phyloP scores from a whole-genome alignment of 495 filamentous ascomycete genomes.

The Rostrohypoxylon terebratum region DNA sequence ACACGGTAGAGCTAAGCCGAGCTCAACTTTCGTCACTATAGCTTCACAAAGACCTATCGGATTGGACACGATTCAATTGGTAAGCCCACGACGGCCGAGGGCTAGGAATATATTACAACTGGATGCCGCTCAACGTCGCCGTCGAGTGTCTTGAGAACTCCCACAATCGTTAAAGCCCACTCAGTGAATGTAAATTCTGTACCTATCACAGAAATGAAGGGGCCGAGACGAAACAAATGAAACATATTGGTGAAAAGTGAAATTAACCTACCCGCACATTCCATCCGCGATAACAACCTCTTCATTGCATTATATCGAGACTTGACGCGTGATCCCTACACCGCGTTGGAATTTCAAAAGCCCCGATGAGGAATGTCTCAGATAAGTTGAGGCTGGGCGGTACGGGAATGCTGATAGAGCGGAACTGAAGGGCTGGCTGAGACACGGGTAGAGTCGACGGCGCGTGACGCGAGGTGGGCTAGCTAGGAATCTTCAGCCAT shows the following conservation, averaged over 20 bases:
- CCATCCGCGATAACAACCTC: not conserved
- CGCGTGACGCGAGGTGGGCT: constrained; percentile 24
- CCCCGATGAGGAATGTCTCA: constrained; percentile 26
- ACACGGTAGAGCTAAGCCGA: not conserved
- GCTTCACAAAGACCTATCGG: no score
- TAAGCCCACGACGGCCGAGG: not conserved
- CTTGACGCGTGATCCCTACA: not conserved
- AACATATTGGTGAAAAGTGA: not conserved
- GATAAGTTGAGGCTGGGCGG: constrained; percentile 20
- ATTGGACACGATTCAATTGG: not conserved
- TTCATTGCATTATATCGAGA: not conserved
- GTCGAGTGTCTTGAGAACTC: not conserved
- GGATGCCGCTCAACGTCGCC: not conserved
- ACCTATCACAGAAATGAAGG: not conserved
- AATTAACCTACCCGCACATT: not conserved
- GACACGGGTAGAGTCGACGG: constrained; percentile 18
- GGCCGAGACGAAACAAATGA: not conserved
- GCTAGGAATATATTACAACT: not conserved
- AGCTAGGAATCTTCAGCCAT: constrained; percentile 43
- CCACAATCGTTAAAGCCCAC: not conserved
- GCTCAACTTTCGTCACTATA: not conserved
- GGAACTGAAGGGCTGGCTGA: constrained; percentile 24
- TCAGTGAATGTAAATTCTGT: not conserved
- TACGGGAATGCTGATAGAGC: constrained; percentile 15
- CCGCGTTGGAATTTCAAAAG: constrained; percentile 20